Evolutionary conservation across 257 asterid genomes (phyloP).

Genomic region (Rehmannia glutinosa): DNA sequence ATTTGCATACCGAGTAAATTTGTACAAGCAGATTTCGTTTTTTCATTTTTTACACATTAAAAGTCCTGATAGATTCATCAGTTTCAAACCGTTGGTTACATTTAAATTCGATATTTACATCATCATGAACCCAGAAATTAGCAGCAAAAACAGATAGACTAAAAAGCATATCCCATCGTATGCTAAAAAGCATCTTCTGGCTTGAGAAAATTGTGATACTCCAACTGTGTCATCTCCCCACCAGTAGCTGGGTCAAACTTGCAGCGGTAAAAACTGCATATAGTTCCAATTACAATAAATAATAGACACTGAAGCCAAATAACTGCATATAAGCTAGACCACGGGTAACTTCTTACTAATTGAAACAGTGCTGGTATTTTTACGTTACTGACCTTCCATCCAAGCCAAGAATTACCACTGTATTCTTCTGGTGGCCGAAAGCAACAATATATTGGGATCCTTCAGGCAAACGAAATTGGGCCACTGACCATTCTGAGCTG

Average conservation of each 20-base stretch:
- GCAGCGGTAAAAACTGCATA: conserved; percentile 77
- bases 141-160: conserved; percentile 3
- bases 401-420: conserved; percentile 82
- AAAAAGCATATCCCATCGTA: neutral
- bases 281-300: neutral
- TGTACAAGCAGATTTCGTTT: conserved; percentile 6
- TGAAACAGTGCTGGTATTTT: neutral
- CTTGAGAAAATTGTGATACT: conserved; percentile 71
- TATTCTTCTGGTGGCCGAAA: conserved; percentile 86
- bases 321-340: neutral
- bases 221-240: conserved; percentile 90
- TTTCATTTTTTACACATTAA: neutral
- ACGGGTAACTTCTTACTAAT: neutral
- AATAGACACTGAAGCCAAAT: neutral
- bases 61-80: neutral
- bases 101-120: conserved; percentile 31
- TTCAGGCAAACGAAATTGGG: conserved; percentile 87
- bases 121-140: conserved; percentile 14
- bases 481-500: conserved; percentile 98
- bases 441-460: conserved; percentile 76
- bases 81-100: conserved; percentile 16
- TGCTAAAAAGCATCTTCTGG: conserved; percentile 58
- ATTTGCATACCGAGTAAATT: neutral
- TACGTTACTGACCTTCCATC: conserved; percentile 76
- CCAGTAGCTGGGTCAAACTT: conserved; percentile 61